phyloP scores from a whole-genome alignment of 1,139 yeast genomes.

The Blastobotrys apis region DNA sequence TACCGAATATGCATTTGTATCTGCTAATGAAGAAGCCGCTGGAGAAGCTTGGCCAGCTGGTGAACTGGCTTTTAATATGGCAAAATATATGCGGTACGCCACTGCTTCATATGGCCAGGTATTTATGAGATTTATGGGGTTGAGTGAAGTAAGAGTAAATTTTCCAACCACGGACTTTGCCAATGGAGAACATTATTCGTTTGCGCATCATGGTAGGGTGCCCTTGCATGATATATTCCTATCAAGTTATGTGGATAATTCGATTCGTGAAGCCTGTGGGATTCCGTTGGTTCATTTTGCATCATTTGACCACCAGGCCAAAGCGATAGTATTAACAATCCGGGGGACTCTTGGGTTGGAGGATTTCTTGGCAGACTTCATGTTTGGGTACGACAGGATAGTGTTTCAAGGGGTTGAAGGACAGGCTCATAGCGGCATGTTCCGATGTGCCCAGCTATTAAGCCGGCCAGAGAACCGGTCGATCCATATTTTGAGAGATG shows the following conservation, averaged over 20 bases:
- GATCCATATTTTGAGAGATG: conserved; percentile 28
- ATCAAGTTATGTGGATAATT: conserved; percentile 30
- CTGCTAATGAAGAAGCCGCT: neutral
- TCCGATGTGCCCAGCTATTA: conserved; percentile 31
- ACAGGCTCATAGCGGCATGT: conserved; percentile 37
- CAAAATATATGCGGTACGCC: conserved; percentile 33
- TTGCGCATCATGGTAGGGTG: conserved; percentile 34
- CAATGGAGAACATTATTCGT: conserved; percentile 33
- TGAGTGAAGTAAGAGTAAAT: conserved; percentile 21
- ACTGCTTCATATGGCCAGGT: conserved; percentile 38
- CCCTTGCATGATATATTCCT: conserved; percentile 32
- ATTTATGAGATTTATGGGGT: conserved; percentile 34
- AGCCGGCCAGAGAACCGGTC: conserved; percentile 27
- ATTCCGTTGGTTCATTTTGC: conserved; percentile 35
- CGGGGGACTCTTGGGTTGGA: conserved; percentile 37
- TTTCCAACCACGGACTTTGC: conserved; percentile 22
- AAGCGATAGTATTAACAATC: conserved; percentile 35
- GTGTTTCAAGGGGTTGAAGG: conserved; percentile 30
- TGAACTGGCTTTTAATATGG: neutral
- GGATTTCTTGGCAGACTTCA: conserved; percentile 35
- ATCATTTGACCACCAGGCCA: conserved; percentile 33
- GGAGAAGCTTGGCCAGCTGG: conserved; percentile 1
- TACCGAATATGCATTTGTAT: neutral
- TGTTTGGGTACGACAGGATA: conserved; percentile 33
- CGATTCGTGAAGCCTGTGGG: conserved; percentile 29